Conservation (phyloP, 2,329 filamentous ascomycete genomes). For the Beauveria australis region DNA sequence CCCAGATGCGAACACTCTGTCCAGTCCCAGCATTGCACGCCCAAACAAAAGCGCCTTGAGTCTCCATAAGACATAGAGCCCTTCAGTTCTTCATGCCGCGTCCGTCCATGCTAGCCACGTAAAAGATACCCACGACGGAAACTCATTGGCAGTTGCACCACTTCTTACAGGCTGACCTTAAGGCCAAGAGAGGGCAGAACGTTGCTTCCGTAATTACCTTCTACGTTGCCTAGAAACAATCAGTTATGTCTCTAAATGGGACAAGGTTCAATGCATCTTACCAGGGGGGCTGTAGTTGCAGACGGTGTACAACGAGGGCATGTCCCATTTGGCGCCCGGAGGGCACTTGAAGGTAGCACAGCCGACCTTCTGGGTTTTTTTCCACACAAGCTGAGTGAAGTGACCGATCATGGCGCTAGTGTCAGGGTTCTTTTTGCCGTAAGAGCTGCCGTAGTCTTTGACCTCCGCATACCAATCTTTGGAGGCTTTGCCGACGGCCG, state of each 20-base stretch:
- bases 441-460: conserved; percentile 43
- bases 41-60: not conserved
- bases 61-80: not conserved
- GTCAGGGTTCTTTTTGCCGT: conserved; percentile 49
- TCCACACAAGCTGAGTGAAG: conserved; percentile 37
- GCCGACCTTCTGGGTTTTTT: conserved; percentile 28
- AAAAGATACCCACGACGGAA: conserved; percentile 2
- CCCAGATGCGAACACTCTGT: conserved; percentile 9
- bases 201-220: conserved; percentile 41
- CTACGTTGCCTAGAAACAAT: conserved; percentile 39
- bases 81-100: conserved; percentile 5
- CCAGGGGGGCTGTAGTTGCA: conserved; percentile 79
- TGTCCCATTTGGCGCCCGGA: conserved; percentile 35
- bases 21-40: conserved; percentile 2
- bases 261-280: conserved; percentile 33
- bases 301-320: conserved; percentile 66
- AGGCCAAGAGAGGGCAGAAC: conserved; percentile 32
- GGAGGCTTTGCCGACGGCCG: conserved; percentile 56
- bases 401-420: conserved; percentile 54
- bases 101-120: conserved; percentile 9
- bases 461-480: conserved; percentile 89
- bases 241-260: conserved; percentile 9
- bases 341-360: conserved; percentile 64
- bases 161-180: conserved; percentile 18
- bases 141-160: not conserved